Percentiles rank a stretch among this genome's conserved stretches.
phyloP scores from a whole-genome alignment of 2,329 filamentous ascomycete genomes.

The Fusarium bulbicola region DNA sequence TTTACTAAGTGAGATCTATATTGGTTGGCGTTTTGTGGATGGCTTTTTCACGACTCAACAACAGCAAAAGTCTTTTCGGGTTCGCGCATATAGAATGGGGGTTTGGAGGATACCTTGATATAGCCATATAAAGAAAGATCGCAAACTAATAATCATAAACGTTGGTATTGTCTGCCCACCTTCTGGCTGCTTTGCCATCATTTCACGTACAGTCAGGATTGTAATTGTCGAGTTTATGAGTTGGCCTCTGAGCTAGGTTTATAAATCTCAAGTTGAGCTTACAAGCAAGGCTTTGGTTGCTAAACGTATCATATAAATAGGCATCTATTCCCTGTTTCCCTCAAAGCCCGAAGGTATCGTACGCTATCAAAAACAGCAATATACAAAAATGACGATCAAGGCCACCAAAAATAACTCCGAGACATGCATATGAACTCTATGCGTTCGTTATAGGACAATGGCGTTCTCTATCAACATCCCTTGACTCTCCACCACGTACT shows the following conservation, averaged over 20 bases:
- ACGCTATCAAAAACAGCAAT: neutral
- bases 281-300: neutral
- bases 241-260: neutral
- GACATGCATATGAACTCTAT: slow-evolving; percentile 29
- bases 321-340: neutral
- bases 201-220: neutral
- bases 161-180: neutral
- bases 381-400: slow-evolving; percentile 12
- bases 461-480: slow-evolving; percentile 83
- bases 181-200: neutral
- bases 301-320: neutral
- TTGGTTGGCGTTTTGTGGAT: slow-evolving; percentile 42
- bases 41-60: slow-evolving; percentile 32
- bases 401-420: slow-evolving; percentile 30
- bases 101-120: slow-evolving; percentile 37
- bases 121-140: slow-evolving; percentile 39
- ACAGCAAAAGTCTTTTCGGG: slow-evolving; percentile 41
- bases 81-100: slow-evolving; percentile 41
- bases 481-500: slow-evolving; percentile 84
- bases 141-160: slow-evolving; percentile 33
- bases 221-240: neutral
- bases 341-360: neutral
- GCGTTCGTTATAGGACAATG: slow-evolving; percentile 61
- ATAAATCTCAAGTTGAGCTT: neutral
- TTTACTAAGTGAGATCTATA: slow-evolving; percentile 35